Base-by-base conservation (phyloP, 495 filamentous ascomycete species). In the Penicillium pancosmium region DNA sequence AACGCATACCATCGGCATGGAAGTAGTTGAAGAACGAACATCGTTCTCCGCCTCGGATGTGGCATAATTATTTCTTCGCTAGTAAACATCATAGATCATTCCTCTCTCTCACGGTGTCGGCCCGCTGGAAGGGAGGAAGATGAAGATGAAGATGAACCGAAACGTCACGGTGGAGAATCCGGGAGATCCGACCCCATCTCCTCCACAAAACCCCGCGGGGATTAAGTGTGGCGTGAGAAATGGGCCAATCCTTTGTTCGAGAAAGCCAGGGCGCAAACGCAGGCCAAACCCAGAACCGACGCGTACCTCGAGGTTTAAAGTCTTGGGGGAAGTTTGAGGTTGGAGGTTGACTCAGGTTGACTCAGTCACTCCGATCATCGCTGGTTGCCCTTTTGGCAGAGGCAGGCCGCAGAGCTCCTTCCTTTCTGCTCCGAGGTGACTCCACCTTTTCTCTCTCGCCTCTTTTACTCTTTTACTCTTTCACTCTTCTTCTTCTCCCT, bases 91-190 rank as follows among this genome's bases (percentile, higher is more conserved):
- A 31, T 31, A 9, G 8, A 31, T 31, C 27, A 8, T 6, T 9
- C 6, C 27, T 31, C 27, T 31, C 27, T 31, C 6, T 4, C 8
- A 31, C 8, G 23, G 23, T 31, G 27, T 31, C 27, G 27, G 27
- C 0, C 27, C 27, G 27, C 27, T 9, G 27, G 27, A 9, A 31
- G 2, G 8, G 27, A 31, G 27, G 27, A 31, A 7, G 27, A 31
- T 31, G 27, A 44, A 44, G 27, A 31, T 4, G 27, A 31, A 7
- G 27, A 31, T 31, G 27, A 44, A 44, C 41, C 16, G 18, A 44
- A 47, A 44, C 36, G 48, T 55, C 56, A 38, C 49, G 56, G 56
- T 59, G 56, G 56, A 54, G 56, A 23, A 52, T n/a, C 15, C 56
- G 49, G 56, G 27, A 49, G 56, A 52, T 58, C 56, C 49, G 40